Evolutionary conservation across 1,284 basidiomycete species (phyloP), one percentile per base, ranked within the genome.

Genomic region (Porogramme epimiltina): DNA sequence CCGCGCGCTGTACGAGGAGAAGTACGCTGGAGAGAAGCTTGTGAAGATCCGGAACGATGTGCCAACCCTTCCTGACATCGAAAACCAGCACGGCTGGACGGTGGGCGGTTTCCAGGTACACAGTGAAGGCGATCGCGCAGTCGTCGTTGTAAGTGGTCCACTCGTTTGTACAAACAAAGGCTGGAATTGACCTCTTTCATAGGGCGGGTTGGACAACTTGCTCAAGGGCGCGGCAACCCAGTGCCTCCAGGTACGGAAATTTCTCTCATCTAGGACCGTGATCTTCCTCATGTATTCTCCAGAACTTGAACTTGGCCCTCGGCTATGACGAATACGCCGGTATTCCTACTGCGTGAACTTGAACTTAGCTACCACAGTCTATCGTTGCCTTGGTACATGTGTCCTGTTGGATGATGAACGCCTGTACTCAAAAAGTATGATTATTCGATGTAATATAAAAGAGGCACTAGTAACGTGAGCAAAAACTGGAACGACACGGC

Each of bases 191-290:
- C 8, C 16, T 45, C 40, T 4, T 45, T 16, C 10, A 11, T 61
- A 91, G 88, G 94, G 93, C 49, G 93, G 93, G 0, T 72, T 99
- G 60, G 97, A 99, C 70, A 99, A 99, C 73, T 73, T 99, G 53
- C 78, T 99, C 56, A 99, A 99, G 72, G 96, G 96, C 10, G 97
- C 96, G 42, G 96, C 96, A 6, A 99, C 96, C 18, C 97, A 99
- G 73, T 98, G 95, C 70, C 67, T 99, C 54, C 94, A 95, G 79
- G 91, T 93, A 52, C 37, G 85, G 6, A 31, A 31, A 6, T 13
- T 42, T 28, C n/a, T n/a, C 62, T 24, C 3, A 23, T 31, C 19
- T 52, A 49, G 42, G 36, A 9, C 39, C 19, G 41, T 10, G 20
- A 11, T 44, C 33, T 45, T 37, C 11, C 43, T 36, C n/a, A 26